Evolutionary conservation across 2,329 filamentous ascomycete species (phyloP), one percentile per base, ranked within the genome.

Genomic region (Fusarium sterilihyphosum): DNA sequence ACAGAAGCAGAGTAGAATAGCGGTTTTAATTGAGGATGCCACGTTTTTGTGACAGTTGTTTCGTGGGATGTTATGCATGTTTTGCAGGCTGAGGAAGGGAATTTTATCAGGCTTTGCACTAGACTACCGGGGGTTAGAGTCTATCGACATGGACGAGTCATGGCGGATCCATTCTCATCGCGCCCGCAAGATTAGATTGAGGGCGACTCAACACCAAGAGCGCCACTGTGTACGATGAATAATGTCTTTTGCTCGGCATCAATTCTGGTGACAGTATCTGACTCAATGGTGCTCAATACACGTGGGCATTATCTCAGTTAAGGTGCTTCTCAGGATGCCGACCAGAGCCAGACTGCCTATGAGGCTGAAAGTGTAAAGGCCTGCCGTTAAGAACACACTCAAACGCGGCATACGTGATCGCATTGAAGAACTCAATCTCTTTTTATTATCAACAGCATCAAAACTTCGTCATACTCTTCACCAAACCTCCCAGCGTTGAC

Each of bases 281-380:
- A 56, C 24, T 41, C 52, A 4, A 31, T 14, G 14, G 3, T 8
- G 14, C 7, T 40, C 0, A 7, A 13, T n/a, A 31, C 20, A 56
- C 35, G 11, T 38, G 7, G 14, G 20, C 35, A 37, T 37, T 5
- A 18, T 18, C 35, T 37, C 17, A 6, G 2, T 18, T 37, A 1
- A 1, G 4, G 18, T 37, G 9, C 35, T 18, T 2, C 17, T 37
- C 35, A 37, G 35, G 8, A 9, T 16, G 7, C 6, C 6, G 3
- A 13, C 0, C 7, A 26, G 10, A 22, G 6, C 13, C 0, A 12
- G 4, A 20, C 10, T 12, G 22, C 5, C 3, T 9, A 14, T 2
- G 20, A n/a, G 24, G 8, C 14, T 6, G 14, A 43, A 44, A 3
- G 2, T 11, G 5, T 4, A 29, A 17, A 20, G 26, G 4, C 10